Evolutionary conservation across 129 eudicot genomes (phyloP).

Genomic region (Centaurea solstitialis): DNA sequence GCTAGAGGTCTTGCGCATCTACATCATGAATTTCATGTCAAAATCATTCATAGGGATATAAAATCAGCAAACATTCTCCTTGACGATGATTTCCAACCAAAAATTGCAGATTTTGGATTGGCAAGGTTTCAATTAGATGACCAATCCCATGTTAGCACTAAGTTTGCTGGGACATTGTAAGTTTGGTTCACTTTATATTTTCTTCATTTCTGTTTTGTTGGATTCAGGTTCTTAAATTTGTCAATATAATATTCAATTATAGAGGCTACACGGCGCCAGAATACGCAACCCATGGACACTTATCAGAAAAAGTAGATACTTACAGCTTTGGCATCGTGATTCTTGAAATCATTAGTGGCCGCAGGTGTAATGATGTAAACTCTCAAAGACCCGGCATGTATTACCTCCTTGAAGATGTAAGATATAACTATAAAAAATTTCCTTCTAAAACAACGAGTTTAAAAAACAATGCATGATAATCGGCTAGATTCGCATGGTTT

Average conservation of each 20-base stretch:
- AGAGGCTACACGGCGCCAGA: conserved; percentile 79
- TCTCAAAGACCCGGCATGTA: conserved; percentile 27
- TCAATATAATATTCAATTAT: background rate
- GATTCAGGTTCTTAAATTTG: background rate
- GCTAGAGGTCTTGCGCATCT: conserved; percentile 72
- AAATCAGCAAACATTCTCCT: conserved; percentile 59
- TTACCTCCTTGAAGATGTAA: conserved; percentile 62
- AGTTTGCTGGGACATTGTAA: conserved; percentile 68
- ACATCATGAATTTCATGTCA: conserved; percentile 61
- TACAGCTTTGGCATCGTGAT: conserved; percentile 67
- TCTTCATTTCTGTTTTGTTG: background rate
- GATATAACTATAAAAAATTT: background rate
- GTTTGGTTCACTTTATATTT: conserved; percentile 5
- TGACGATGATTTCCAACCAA: conserved; percentile 50
- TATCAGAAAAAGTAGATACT: conserved; percentile 67
- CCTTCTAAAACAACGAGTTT: background rate
- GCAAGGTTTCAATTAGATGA: conserved; percentile 56
- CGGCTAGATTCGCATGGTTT: background rate
- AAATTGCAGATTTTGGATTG: conserved; percentile 69
- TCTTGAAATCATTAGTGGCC: conserved; percentile 65
- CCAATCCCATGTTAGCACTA: conserved; percentile 63
- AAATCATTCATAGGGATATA: conserved; percentile 64
- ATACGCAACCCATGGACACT: conserved; percentile 59
- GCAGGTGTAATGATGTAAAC: conserved; percentile 44
- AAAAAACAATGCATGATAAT: too few species aligned